Evolutionary conservation across 306 rosid species (phyloP).

Genomic region (Clitoria ternatea): DNA sequence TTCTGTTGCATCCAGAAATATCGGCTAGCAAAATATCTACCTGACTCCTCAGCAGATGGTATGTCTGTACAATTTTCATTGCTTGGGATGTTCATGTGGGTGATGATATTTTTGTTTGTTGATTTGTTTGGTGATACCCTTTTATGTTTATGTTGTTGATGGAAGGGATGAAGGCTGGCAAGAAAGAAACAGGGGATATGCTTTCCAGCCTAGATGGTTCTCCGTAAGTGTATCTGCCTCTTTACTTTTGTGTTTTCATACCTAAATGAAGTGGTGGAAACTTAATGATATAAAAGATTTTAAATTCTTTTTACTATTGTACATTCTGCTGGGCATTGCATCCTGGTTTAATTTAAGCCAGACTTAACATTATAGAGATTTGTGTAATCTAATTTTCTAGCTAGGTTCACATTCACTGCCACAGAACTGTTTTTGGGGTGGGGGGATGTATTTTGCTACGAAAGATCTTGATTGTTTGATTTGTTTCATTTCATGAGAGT

Average conservation of each 20-base stretch:
- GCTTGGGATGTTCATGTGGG: slow-evolving; percentile 3
- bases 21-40: slow-evolving; percentile 83
- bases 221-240: slow-evolving; percentile 54
- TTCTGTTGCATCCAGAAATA: slow-evolving; percentile 62
- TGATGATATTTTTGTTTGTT: background rate
- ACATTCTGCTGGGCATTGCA: background rate
- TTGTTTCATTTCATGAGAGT: background rate
- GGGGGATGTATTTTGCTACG: background rate
- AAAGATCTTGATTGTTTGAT: background rate
- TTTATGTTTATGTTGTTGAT: slow-evolving; percentile 28
- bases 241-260: background rate
- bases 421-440: background rate
- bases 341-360: background rate
- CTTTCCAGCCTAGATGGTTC: slow-evolving; percentile 68
- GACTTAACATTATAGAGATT: background rate
- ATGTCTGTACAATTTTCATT: slow-evolving; percentile 30
- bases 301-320: background rate
- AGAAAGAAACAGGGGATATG: slow-evolving; percentile 69
- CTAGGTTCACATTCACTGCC: background rate
- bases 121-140: slow-evolving; percentile 27
- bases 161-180: slow-evolving; percentile 62
- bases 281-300: background rate
- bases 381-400: background rate
- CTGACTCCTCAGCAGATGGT: slow-evolving; percentile 72
- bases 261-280: background rate